Percentiles rank a stretch among this genome's conserved stretches.
phyloP scores from a whole-genome alignment of 2,329 filamentous ascomycete genomes.

The Boeremia lycopersici region DNA sequence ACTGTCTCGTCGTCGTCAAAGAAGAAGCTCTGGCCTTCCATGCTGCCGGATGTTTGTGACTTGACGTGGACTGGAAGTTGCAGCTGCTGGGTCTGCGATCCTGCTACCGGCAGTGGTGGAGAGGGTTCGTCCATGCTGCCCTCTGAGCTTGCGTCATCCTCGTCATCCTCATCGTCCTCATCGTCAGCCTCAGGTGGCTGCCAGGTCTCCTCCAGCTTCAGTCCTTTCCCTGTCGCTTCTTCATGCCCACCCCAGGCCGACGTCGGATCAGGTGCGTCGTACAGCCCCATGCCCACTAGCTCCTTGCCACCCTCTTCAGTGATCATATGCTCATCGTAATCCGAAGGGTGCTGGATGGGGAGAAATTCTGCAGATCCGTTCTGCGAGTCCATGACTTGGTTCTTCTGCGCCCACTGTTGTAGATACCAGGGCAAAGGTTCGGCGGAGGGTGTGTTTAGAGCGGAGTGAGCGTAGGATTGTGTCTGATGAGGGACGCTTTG shows the following conservation, averaged over 20 bases:
- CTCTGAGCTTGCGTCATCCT: constrained; percentile 53
- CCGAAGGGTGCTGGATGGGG: constrained; percentile 56
- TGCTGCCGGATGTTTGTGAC: constrained; percentile 35
- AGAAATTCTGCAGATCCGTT: constrained; percentile 54
- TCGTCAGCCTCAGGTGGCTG: constrained; percentile 61
- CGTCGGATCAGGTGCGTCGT: constrained; percentile 72
- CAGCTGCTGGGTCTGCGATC: constrained; percentile 26
- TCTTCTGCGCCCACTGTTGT: constrained; percentile 46
- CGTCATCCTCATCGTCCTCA: constrained; percentile 60
- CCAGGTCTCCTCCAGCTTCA: constrained; percentile 84
- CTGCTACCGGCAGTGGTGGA: constrained; percentile 31
- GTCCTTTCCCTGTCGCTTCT: constrained; percentile 67
- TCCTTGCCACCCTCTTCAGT: constrained; percentile 70
- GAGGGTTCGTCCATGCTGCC: constrained; percentile 48
- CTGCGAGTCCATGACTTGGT: constrained; percentile 29
- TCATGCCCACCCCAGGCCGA: constrained; percentile 58
- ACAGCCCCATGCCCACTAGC: constrained; percentile 81
- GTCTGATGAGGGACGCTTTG: constrained; percentile 32
- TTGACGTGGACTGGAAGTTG: constrained; percentile 37
- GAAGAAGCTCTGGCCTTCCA: constrained; percentile 51
- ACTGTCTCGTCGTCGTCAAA: constrained; percentile 48
- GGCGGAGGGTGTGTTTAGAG: constrained; percentile 39
- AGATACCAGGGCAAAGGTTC: constrained; percentile 46
- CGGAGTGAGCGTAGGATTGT: constrained; percentile 32
- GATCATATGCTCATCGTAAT: constrained; percentile 57